Base-by-base conservation (phyloP, 2,329 filamentous ascomycete genomes). In the Trichoderma asperellum region DNA sequence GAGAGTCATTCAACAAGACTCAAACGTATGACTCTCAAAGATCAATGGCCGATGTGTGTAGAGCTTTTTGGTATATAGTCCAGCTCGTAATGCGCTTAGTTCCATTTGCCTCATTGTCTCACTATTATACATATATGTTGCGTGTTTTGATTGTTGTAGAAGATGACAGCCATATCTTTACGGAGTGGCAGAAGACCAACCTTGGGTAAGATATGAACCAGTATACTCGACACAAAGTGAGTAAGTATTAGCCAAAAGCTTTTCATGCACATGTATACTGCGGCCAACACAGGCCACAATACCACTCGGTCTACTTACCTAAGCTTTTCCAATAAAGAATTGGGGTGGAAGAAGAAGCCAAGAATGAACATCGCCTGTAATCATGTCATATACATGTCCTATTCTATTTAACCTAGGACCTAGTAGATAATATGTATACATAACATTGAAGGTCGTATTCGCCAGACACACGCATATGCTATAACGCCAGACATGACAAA, bases 371-470 rank as follows among this genome's bases (percentile, higher is more conserved):
- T 4, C n/a, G 21, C 32, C 32, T 32, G 7, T 3, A 24, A 56
- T 57, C 52, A 65, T 27, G n/a, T 24, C 62, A 49, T 37, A 63
- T 66, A 49, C 53, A 35, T 35, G 53, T 57, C 52, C 7, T 58
- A 40, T 53, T 47, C 18, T 49, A 58, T 58, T 18, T 49, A 10
- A 47, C n/a, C 62, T 35, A 34, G 37, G 29, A 47, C 27, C 55
- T 27, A 10, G 4, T 32, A 56, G 53, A 58, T 37, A 37, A 4
- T 58, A 58, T 58, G 55, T 37, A 35, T 14, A 21, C 16, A 37
- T 24, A 37, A 49, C 11, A 37, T 35, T 49, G 43, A 37, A 37
- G 10, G 11, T 58, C 21, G n/a, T 21, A 37, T 58, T 58, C 34
- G 14, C 35, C 53, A 34, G 27, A 16, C 58, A 29, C 34, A 6